These are phyloP conservation scores for Aspergillus piperis DNA, from an alignment of 2,329 filamentous ascomycete species.

Conservation along the genomic window DNA sequence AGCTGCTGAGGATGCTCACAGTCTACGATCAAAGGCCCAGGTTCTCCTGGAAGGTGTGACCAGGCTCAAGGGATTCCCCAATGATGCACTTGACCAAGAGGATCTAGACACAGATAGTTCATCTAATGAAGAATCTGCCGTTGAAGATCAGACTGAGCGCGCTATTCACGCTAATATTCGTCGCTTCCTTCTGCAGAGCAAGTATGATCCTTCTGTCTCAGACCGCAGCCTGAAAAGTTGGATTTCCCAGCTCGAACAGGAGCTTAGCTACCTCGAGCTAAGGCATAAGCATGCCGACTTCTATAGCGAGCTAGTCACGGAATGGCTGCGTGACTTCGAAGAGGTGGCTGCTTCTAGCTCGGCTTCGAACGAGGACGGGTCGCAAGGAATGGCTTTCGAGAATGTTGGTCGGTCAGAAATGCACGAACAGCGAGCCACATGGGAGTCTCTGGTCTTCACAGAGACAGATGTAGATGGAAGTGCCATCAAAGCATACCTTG, in stretches of 20 bases:
- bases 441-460: conserved; percentile 60
- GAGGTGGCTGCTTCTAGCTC: conserved; percentile 21
- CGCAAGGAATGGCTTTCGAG: conserved; percentile 45
- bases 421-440: conserved; percentile 54
- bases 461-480: conserved; percentile 46
- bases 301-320: conserved; percentile 57
- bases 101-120: conserved; percentile 28
- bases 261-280: conserved; percentile 53
- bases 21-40: conserved; percentile 35
- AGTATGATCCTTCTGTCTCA: conserved; percentile 57
- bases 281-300: conserved; percentile 59
- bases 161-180: conserved; percentile 47
- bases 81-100: conserved; percentile 39
- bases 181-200: conserved; percentile 56
- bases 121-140: conserved; percentile 4
- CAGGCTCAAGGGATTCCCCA: conserved; percentile 38
- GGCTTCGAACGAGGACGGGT: conserved; percentile 26
- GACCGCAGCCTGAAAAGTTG: conserved; percentile 48
- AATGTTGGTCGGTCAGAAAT: conserved; percentile 56
- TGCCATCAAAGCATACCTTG: conserved; percentile 54
- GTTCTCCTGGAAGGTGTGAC: conserved; percentile 42
- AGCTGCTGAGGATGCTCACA: conserved; percentile 30
- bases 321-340: conserved; percentile 51
- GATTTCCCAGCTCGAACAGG: conserved; percentile 50
- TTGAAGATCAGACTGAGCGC: conserved; percentile 25